Percentiles rank a stretch among this genome's conserved stretches.
Conservation (phyloP, 2,329 filamentous ascomycete species). For the Nemania diffusa region DNA sequence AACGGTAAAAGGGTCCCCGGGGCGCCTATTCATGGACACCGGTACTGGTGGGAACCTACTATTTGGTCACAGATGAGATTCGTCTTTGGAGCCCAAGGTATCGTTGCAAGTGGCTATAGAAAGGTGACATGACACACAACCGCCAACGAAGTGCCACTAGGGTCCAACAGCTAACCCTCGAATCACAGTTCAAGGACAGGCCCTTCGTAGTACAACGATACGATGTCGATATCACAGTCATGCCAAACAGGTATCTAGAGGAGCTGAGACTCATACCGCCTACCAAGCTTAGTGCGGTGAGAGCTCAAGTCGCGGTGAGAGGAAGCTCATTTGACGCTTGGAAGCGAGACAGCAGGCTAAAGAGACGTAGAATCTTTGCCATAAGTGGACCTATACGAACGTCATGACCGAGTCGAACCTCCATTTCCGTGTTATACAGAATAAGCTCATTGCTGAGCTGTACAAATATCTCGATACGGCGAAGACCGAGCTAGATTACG, state of each 20-base stretch:
- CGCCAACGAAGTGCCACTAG: background rate
- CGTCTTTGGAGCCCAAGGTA: conserved; percentile 8
- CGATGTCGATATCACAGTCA: conserved; percentile 10
- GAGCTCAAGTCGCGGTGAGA: conserved; percentile 5
- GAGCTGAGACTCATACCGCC: conserved; percentile 11
- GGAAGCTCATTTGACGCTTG: too few relatives aligned
- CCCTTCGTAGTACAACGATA: conserved; percentile 23
- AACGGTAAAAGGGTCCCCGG: too few relatives aligned
- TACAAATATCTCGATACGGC: conserved; percentile 13
- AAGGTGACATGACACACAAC: conserved; percentile 6
- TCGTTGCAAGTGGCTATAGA: conserved; percentile 13
- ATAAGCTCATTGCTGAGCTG: conserved; percentile 21
- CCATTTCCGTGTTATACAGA: conserved; percentile 24
- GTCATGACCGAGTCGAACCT: conserved; percentile 19
- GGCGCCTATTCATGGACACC: conserved; percentile 21
- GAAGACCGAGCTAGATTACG: background rate
- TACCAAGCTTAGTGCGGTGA: background rate
- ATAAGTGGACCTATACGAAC: conserved; percentile 22
- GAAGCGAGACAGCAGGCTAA: too few relatives aligned
- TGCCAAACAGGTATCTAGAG: conserved; percentile 13
- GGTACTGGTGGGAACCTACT: conserved; percentile 21
- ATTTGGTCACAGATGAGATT: conserved; percentile 24
- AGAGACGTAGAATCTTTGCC: conserved; percentile 19
- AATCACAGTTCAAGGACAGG: conserved; percentile 18
- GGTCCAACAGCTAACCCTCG: background rate